phyloP scores from a whole-genome alignment of 2,329 filamentous ascomycete genomes.

The Hyphodiscus sp. region DNA sequence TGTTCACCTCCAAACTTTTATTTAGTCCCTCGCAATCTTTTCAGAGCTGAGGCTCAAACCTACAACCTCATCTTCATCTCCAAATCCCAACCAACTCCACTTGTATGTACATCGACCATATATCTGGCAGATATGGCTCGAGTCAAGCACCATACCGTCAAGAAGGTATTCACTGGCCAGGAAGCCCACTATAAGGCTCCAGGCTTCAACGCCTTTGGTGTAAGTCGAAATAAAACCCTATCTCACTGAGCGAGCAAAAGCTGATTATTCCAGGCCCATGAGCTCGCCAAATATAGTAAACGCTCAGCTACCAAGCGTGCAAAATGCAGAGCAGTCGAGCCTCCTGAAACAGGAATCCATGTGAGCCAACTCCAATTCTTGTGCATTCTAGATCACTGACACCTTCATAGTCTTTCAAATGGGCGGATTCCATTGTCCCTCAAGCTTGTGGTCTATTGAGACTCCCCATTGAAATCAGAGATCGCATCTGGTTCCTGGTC shows the following conservation, averaged over 20 bases:
- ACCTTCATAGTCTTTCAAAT: constrained; percentile 4
- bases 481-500: neutral
- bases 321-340: neutral
- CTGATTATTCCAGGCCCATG: neutral
- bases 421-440: constrained; percentile 6
- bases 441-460: constrained; percentile 3
- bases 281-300: neutral
- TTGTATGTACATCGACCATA: neutral
- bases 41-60: neutral
- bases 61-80: neutral
- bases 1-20: no score
- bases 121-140: neutral
- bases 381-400: neutral
- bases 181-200: neutral
- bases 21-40: no score
- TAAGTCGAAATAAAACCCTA: neutral
- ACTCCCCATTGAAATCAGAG: constrained; percentile 4
- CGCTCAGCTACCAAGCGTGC: neutral
- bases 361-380: constrained; percentile 1
- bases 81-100: neutral
- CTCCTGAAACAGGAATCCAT: constrained; percentile 15
- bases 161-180: neutral
- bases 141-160: neutral
- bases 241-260: neutral
- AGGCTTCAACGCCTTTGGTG: neutral